Evolutionary conservation across 1,139 yeast genomes (phyloP), one percentile per base, ranked within the genome.

Genomic region (Zygoascus hellenicus): DNA sequence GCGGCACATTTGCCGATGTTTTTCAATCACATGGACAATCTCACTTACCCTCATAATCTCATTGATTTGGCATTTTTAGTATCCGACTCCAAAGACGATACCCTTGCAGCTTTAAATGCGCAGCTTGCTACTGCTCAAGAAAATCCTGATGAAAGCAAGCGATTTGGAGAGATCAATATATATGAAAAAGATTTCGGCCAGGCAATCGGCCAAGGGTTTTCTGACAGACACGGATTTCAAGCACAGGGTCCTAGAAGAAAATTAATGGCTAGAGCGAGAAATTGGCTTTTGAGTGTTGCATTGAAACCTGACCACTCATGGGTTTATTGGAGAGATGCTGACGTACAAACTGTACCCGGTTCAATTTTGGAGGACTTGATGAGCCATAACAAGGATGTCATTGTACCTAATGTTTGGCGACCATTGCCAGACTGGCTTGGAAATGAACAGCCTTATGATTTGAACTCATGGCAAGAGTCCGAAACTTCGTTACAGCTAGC

Each of bases 371-470:
- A 81, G 61, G 87, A 81, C 58, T 64, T 81, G 52, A 81, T 81
- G 86, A 74, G 72, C 51, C 84, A 80, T 58, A 72, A 77, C 57
- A 75, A 71, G 59, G 87, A 81, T 55, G 83, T 81, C 37, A 79
- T 80, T 49, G 90, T 87, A 19, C 96, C 96, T 19, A 87, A 87
- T 60, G 94, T 87, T 42, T 87, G 96, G 96, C 75, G 96, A 57
- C 96, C 96, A 1, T 69, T 87, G 53, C 95, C 95, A 1, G 92
- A 83, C 64, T 86, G 92, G 90, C 73, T 86, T 50, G 94, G 94
- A 6, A 81, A 81, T 61, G 90, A 85, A 61, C 96, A 87, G 64
- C 95, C 96, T 1, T 87, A 87, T 61, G 96, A 87, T 69, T 74
- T 87, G 62, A 87, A 87, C 68, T 84, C 95, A 32, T 87, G 96